A percentile compares a stretch with the other conserved stretches of the same genome.
phyloP scores from a whole-genome alignment of 306 rosid species.

The Styphnolobium japonicum region DNA sequence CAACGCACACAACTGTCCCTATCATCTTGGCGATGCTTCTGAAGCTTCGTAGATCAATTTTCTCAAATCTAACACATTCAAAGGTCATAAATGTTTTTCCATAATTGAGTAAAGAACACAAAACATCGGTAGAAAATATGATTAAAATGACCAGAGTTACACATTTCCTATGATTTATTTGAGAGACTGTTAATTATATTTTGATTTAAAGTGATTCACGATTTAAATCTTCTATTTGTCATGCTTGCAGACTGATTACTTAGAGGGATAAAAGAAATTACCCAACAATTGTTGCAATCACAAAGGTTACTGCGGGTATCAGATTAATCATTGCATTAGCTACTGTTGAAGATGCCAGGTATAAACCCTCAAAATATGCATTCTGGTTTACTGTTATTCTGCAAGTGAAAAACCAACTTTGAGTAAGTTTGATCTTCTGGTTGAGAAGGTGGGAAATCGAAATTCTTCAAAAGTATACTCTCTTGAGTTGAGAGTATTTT shows the following conservation, averaged over 20 bases:
- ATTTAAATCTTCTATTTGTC: neutral
- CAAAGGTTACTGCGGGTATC: conserved; percentile 62
- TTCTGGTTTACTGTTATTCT: conserved; percentile 69
- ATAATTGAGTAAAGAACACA: neutral
- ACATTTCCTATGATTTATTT: neutral
- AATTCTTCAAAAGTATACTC: too few relatives aligned
- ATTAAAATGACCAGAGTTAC: neutral
- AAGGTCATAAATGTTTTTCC: neutral
- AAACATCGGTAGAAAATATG: neutral
- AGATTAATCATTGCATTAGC: conserved; percentile 67
- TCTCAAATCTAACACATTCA: conserved; percentile 52
- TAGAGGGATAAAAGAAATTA: conserved; percentile 19
- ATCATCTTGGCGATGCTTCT: conserved; percentile 56
- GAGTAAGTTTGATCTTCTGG: too few relatives aligned
- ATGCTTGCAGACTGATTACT: neutral
- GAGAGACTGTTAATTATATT: neutral
- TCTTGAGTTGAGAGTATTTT: too few relatives aligned
- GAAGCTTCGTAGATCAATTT: conserved; percentile 38
- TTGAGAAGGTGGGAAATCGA: too few relatives aligned
- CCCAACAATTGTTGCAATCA: conserved; percentile 61
- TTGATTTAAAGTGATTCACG: neutral
- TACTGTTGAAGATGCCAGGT: conserved; percentile 56
- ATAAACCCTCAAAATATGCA: conserved; percentile 62
- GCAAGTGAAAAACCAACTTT: conserved; percentile 10
- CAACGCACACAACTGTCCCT: conserved; percentile 61